Evolutionary conservation across 257 asterid species (phyloP), one percentile per base, ranked within the genome.

Genomic region (Misopates orontium): DNA sequence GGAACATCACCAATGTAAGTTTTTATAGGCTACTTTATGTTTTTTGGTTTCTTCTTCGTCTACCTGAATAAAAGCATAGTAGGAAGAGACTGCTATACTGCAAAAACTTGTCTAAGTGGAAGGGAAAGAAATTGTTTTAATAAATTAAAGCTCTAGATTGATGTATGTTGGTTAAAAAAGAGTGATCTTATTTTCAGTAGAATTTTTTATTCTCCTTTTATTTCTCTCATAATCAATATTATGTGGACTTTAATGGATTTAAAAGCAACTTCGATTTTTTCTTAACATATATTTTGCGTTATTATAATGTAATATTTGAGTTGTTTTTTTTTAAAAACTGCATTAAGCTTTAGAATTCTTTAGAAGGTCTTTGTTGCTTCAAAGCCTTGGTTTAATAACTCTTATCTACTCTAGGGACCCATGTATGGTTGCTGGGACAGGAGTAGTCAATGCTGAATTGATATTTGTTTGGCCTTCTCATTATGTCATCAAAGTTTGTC

Each of bases 1-100:
- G 86, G 97, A 93, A 56, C 96, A 81, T 56, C 99, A 90, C 73
- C 95, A 93, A 47, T 93, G 99, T 93, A 83, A 86, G 95, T 74
- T 73, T 55, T 20, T 52, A 7, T 47, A 40, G 12, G 19, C 19
- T 52, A 19, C 12, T 11, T 52, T 18, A 2, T 42, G 7, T 58
- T 22, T 19, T 40, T 19, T 32, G 31, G 60, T 52, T 64, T 61
- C 47, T 45, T 19, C 25, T 59, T 18, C 42, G n/a, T 48, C 18
- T 55, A 65, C 10, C 24, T 5, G n/a, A 44, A 42, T 61, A 16
- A 20, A n/a, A 36, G 12, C 64, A 66, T 48, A n/a, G 57, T 25
- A n/a, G 61, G 4, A 48, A 20, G 59, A 64, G 48, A n/a, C 14
- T 52, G 40, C 9, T 10, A 47, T 45, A 53, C 21, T 25, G 20